Evolutionary conservation across 139 green algal species (phyloP), one percentile per base, ranked within the genome.

Genomic region (Limnomonas spitsbergensis): DNA sequence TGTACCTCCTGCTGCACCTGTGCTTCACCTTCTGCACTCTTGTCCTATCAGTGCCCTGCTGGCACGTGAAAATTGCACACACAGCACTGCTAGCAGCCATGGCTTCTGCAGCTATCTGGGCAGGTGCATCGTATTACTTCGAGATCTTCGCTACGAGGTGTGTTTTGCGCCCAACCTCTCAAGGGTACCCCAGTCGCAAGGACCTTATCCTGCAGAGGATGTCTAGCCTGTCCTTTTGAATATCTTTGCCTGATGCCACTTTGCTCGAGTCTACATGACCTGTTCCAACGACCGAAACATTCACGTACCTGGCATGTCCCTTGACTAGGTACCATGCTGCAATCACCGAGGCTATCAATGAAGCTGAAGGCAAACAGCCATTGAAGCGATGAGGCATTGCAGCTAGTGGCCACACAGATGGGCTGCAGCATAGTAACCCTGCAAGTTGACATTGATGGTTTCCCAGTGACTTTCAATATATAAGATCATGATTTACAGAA

Each of bases 101-200:
- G 34, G 79, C 87, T 26, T 70, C 71, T 32, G 40, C 82, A 34
- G 81, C 80, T 67, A 67, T 88, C 14, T 93, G 89, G 89, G 84
- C 92, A 53, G 89, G 89, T 2, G 89, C 76, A 38, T 87, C 54
- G 40, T 93, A 83, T 70, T 93, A 92, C 72, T 90, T 90, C 69
- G 78, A 87, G 42, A 83, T 88, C 0, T 86, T 90, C 31, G 82
- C 80, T 26, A 82, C 76, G 27, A 81, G 76, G 82, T 89, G 36
- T 53, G 68, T 52, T 75, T 36, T 70, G 56, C 24, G 9, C 6
- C 7, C 9, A 27, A 9, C 42, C 6, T 54, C 42, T 54, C 42
- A 54, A 54, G 42, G 42, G 7, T 6, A 54, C 6, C 7, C 7
- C 42, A 27, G 42, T 6, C 42, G 42, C 42, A 54, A 54, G 42